Base-by-base conservation (phyloP, 2,329 filamentous ascomycete species). In the Aspergillus quadricinctus region DNA sequence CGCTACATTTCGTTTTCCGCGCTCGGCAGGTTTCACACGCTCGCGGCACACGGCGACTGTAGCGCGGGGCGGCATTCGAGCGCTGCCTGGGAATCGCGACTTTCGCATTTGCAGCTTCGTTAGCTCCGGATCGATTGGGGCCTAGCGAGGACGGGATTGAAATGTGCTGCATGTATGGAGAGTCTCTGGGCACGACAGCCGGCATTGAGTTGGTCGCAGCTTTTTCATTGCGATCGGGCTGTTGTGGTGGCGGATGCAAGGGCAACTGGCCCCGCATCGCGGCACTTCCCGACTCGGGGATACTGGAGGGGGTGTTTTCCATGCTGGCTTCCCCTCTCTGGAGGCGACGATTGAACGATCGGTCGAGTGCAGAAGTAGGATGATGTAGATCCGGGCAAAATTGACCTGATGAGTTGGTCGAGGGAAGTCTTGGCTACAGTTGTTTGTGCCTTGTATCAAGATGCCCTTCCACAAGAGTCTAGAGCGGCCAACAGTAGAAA, bases 1-100 rank as follows among this genome's bases (percentile, higher is more conserved):
- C 76, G 55, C 70, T 74, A 59, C 76, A 78, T 64, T 77, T 78
- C n/a, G 70, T 76, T 60, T 78, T 78, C 19, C 74, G 65, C 49
- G 69, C 67, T 14, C 72, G 68, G 56, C 76, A 78, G 21, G 74
- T 71, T 61, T 76, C 72, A 50, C 76, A 78, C 14, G 75, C 75
- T 48, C 69, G 60, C n/a, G 69, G 64, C 29, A 72, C 69, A 25
- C 70, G 69, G 35, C 68, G 64, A 56, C 61, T 64, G 55, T 64
- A 63, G 43, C 62, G 59, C 27, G 58, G 56, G 35, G 56, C 54
- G 11, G 52, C 56, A 4, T 19, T 49, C 10, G 61, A 52, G 5
- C 60, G 62, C 53, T 68, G 64, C 23, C 70, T 64, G 28, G 70
- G 70, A 9, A 72, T 72, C 2, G 69, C 66, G 17, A 72, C 66